phyloP scores from a whole-genome alignment of 1,139 yeast species.

The Taphrina betulina region DNA sequence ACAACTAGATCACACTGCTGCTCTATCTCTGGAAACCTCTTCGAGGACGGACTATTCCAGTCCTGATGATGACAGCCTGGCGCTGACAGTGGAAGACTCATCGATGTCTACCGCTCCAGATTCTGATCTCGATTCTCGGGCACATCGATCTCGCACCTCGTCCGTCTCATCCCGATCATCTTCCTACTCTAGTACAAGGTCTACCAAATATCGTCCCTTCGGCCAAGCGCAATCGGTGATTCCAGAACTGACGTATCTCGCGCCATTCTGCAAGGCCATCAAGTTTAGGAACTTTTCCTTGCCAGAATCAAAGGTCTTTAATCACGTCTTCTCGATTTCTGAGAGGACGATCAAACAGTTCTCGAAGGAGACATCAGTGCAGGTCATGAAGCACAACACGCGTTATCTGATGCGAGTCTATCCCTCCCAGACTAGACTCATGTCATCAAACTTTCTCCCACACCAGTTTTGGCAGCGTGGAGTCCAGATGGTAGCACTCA shows the following conservation, averaged over 20 bases:
- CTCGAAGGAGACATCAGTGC: constrained; percentile 59
- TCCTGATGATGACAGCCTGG: background rate
- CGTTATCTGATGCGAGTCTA: constrained; percentile 76
- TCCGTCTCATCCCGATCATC: constrained; percentile 23
- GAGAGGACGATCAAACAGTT: constrained; percentile 67
- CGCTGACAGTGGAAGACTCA: background rate
- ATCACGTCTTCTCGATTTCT: constrained; percentile 83
- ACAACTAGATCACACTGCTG: background rate
- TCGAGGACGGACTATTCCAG: background rate
- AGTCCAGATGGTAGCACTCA: constrained; percentile 90
- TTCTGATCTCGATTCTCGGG: background rate
- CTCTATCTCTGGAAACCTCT: background rate
- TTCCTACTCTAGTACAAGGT: constrained; percentile 7
- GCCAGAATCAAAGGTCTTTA: constrained; percentile 77
- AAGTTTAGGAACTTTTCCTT: constrained; percentile 79
- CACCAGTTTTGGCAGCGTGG: constrained; percentile 78
- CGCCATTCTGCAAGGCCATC: constrained; percentile 68
- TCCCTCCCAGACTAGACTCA: constrained; percentile 75
- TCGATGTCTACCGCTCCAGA: constrained; percentile 19
- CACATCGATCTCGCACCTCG: constrained; percentile 15
- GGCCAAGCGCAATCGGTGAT: constrained; percentile 1
- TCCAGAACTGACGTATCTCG: constrained; percentile 45
- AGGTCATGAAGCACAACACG: constrained; percentile 71
- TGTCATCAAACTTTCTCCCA: constrained; percentile 79
- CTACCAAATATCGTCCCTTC: constrained; percentile 1